Evolutionary conservation across 257 asterid species (phyloP), one percentile per base, ranked within the genome.

Genomic region (Nicotiana tomentosiformis): DNA sequence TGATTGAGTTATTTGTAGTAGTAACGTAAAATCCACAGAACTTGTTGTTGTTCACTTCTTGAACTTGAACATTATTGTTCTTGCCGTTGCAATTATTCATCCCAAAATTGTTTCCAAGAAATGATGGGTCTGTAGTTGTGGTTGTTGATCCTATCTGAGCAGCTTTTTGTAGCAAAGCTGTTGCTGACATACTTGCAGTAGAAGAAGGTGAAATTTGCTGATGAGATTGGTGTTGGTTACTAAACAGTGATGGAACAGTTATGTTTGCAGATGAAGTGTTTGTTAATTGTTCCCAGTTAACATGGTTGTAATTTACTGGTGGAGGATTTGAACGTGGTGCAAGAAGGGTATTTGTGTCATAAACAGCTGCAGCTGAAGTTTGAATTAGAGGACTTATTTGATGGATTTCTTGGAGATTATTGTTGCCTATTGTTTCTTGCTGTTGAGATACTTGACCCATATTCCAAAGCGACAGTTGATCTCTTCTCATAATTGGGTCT

Each of bases 161-260:
- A 53, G 98, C 98, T 81, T 89, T 95, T 84, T 94, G 98, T 67
- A 95, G 84, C 65, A 95, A 87, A 80, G 97, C 98, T 18, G 99
- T 95, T 4, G 98, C 99, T 12, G 99, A 91, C 88, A 91, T 90
- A 72, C 58, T 87, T 62, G 92, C 86, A 2, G 37, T 30, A 32
- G 86, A n/a, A 14, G 88, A 72, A 5, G 84, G 26, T 76, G 64
- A 5, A 7, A 49, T 51, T 51, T 58, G 64, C 46, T 87, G 91
- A 4, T 89, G 86, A 57, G 85, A 58, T 10, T 33, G 83, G 57
- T 81, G 74, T 53, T 86, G 97, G 3, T 86, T 83, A 84, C 98
- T 89, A 37, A 88, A 91, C 81, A 92, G 74, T 20, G 97, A 94
- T 23, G 95, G 94, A 9, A 86, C 93, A 78, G 85, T 89, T 2